Conservation (phyloP, 2,329 filamentous ascomycete species). For the Pseudocercospora crystallina region DNA sequence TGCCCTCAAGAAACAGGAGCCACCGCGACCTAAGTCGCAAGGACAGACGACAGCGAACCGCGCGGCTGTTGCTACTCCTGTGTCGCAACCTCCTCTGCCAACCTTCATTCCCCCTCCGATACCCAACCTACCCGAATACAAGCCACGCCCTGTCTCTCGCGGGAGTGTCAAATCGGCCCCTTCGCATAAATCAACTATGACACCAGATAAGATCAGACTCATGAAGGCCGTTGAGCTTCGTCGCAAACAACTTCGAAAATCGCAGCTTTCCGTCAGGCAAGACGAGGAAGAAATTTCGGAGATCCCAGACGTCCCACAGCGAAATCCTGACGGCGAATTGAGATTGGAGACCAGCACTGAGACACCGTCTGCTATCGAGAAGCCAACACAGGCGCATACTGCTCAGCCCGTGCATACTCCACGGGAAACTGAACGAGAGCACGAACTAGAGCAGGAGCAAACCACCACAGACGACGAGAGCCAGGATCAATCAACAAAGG, state of each 20-base stretch:
- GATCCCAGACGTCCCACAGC: slow-evolving; percentile 18
- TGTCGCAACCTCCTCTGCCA: background rate
- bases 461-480: slow-evolving; percentile 19
- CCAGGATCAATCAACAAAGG: slow-evolving; percentile 41
- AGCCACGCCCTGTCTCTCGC: slow-evolving; percentile 35
- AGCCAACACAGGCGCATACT: background rate
- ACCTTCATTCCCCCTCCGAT: slow-evolving; percentile 31
- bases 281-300: slow-evolving; percentile 21
- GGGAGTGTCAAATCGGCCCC: slow-evolving; percentile 46
- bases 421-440: slow-evolving; percentile 15
- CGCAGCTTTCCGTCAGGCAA: slow-evolving; percentile 10
- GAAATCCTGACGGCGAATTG: background rate
- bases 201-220: slow-evolving; percentile 84
- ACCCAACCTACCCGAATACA: slow-evolving; percentile 34
- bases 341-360: background rate
- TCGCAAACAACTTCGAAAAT: slow-evolving; percentile 68
- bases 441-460: slow-evolving; percentile 8
- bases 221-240: slow-evolving; percentile 93
- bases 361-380: background rate
- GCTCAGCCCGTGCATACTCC: background rate
- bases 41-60: slow-evolving; percentile 20
- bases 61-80: slow-evolving; percentile 9
- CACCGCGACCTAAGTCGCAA: slow-evolving; percentile 37
- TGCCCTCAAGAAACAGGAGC: slow-evolving; percentile 31
- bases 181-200: slow-evolving; percentile 53